Base-by-base conservation (phyloP, 2,329 filamentous ascomycete genomes). In the Cladosporium velox region DNA sequence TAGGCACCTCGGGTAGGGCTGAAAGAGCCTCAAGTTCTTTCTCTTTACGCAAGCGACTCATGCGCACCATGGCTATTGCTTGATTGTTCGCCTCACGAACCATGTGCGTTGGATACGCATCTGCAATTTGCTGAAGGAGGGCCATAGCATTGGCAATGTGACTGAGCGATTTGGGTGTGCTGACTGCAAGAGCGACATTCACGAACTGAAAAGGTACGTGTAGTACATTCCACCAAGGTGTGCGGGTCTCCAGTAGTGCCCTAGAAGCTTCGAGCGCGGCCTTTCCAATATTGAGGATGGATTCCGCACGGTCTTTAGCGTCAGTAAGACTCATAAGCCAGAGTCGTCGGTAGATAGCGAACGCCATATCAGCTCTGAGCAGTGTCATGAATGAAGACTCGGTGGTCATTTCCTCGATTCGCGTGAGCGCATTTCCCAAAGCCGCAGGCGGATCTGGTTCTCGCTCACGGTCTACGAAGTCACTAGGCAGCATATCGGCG, bases 351-450 rank as follows among this genome's bases (percentile, higher is more conserved):
- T 81, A 81, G 11, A 81, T 75, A 77, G 73, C 85, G 84, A 38
- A 88, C 75, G 65, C 82, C 77, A 65, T 86, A 75, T 73, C 87
- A 83, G 71, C 81, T 81, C 74, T 87, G 80, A 6, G 82, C 79
- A 66, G 84, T 74, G 54, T 83, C 76, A 21, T 74, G 66, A 81
- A 80, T 35, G 75, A 70, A 32, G 75, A 76, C 24, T 75, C 72
- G 0, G 74, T 73, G 47, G 73, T 69, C 65, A 76, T 66, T 11
- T 74, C 71, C 65, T 75, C 74, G 32, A 77, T 73, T 30, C 71
- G 73, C 15, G 73, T 72, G n/a, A 77, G 67, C 26, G 74, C 74
- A 28, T 68, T 68, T 24, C 72, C 71, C 21, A 77, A 58, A 11
- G 75, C 73, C n/a, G 73, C 73, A 21, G 75, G 74, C n/a, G 75